Conservation (phyloP, 768 basidiomycete genomes). For the Kwoniella bestiolae region DNA sequence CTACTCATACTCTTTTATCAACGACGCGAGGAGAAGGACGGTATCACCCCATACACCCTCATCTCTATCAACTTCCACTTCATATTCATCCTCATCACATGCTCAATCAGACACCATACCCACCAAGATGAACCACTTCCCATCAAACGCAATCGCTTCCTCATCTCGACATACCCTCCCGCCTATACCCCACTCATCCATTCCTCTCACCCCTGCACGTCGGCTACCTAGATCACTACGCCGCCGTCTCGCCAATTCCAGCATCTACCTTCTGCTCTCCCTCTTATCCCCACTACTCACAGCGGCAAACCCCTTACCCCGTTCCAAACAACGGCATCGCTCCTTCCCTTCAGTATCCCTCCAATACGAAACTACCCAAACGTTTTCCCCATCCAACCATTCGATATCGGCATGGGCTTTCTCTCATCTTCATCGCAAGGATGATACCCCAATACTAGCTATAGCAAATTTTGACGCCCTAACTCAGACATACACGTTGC, state of each 20-base stretch:
- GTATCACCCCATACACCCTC: not conserved
- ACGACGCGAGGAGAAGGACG: not conserved
- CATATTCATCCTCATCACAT: not conserved
- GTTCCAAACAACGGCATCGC: conserved; percentile 8
- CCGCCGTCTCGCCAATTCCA: conserved; percentile 2
- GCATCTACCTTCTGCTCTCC: conserved; percentile 24
- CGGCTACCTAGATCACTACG: conserved; percentile 1
- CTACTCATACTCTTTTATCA: not conserved
- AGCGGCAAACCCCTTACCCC: conserved; percentile 27
- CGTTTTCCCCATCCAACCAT: too few species aligned
- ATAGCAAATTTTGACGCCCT: conserved; percentile 10
- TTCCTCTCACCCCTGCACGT: conserved; percentile 3
- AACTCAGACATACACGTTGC: conserved; percentile 23
- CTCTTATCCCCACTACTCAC: conserved; percentile 39
- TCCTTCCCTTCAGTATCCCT: not conserved
- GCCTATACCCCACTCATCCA: not conserved
- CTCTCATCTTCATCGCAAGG: not conserved
- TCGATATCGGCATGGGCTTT: too few species aligned
- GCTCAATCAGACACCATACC: not conserved
- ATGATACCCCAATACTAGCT: conserved; percentile 2
- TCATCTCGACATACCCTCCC: conserved; percentile 21
- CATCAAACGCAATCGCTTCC: conserved; percentile 13
- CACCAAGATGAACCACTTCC: not conserved
- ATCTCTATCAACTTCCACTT: not conserved
- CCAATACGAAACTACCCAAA: too few species aligned